Base-by-base conservation (phyloP, 2,329 filamentous ascomycete species). In the Aschersonia sp. region DNA sequence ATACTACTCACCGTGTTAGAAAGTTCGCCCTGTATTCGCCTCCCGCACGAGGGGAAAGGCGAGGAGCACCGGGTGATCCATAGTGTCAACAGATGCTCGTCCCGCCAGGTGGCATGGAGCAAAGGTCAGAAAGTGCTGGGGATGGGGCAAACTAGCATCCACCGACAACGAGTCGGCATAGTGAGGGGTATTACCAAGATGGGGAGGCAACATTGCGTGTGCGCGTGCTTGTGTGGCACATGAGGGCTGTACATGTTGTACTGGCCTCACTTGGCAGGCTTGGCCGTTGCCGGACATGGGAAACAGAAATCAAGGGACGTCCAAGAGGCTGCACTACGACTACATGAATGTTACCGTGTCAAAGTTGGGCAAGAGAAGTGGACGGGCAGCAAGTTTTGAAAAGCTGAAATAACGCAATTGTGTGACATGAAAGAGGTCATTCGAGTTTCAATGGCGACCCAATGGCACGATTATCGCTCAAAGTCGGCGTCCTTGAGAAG, bases 1-100 rank as follows among this genome's bases (percentile, higher is more conserved):
- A 54, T 56, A 55, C 30, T 43, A 29, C 10, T n/a, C n/a, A 10
- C 6, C 35, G 35, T 38, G 35, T 9, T 12, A 12, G 35, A 38
- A 38, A 38, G 7, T 38, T 7, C 12, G 7, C 7, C 7, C 35
- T 12, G 35, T 12, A 12, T 38, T 9, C 35, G 35, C 40, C 40
- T 29, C 10, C 40, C 20, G 9, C n/a, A 7, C 6, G n/a, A 43
- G 40, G 9, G 40, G 40, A 38, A 38, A 38, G 5, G 5, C 20
- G 30, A 32, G 32, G 30, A 5, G 2, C 30, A 29, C 45, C 30
- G 45, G 45, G 45, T 41, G 45, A 45, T 48, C 29, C 43, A 48
- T 45, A 30, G n/a, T 28, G 40, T 12, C 20, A 4, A 45, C n/a
- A 29, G 9, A 43, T n/a, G n/a, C 20, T 28, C 43, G 35, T 38